Percentiles rank a stretch among this genome's conserved stretches.
phyloP scores from a whole-genome alignment of 2,329 filamentous ascomycete genomes.

The Ilyonectria robusta region DNA sequence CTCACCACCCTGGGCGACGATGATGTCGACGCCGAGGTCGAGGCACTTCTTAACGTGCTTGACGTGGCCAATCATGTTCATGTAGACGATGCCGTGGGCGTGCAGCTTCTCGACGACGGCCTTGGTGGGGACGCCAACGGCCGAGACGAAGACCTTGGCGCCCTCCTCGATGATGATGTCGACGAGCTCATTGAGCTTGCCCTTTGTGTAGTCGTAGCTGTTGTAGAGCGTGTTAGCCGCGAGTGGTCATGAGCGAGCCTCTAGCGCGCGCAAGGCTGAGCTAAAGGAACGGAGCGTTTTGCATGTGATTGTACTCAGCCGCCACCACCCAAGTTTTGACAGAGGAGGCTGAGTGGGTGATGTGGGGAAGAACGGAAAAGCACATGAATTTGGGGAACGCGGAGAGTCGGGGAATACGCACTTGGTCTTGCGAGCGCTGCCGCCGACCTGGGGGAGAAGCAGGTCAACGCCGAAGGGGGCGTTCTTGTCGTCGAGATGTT shows the following conservation, averaged over 20 bases:
- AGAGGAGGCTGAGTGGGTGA: neutral
- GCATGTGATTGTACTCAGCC: slow-evolving; percentile 39
- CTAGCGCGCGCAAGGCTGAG: slow-evolving; percentile 13
- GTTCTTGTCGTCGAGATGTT: slow-evolving; percentile 88
- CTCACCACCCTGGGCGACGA: slow-evolving; percentile 98
- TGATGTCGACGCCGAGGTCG: slow-evolving; percentile 92
- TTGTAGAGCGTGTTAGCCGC: slow-evolving; percentile 30
- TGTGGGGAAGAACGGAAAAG: neutral
- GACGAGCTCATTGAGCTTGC: slow-evolving; percentile 92
- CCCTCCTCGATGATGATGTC: slow-evolving; percentile 94
- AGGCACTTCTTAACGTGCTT: slow-evolving; percentile 99
- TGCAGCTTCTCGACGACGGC: slow-evolving; percentile 92
- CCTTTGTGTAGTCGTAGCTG: slow-evolving; percentile 99
- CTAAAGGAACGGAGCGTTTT: slow-evolving; percentile 16
- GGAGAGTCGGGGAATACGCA: slow-evolving; percentile 51
- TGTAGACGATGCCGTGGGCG: slow-evolving; percentile 89
- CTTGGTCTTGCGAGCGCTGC: slow-evolving; percentile 95
- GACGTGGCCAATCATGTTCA: slow-evolving; percentile 99
- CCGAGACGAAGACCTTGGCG: slow-evolving; percentile 94
- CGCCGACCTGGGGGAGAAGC: slow-evolving; percentile 93
- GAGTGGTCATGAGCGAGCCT: slow-evolving; percentile 11
- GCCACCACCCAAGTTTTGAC: neutral
- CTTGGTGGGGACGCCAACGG: slow-evolving; percentile 93
- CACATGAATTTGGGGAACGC: slow-evolving; percentile 19
- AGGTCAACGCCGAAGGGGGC: slow-evolving; percentile 96